A percentile compares a stretch with the other conserved stretches of the same genome.
These are phyloP conservation scores for Penicillium nordicum DNA, from an alignment of 2,329 filamentous ascomycete genomes.

Conservation along the genomic window DNA sequence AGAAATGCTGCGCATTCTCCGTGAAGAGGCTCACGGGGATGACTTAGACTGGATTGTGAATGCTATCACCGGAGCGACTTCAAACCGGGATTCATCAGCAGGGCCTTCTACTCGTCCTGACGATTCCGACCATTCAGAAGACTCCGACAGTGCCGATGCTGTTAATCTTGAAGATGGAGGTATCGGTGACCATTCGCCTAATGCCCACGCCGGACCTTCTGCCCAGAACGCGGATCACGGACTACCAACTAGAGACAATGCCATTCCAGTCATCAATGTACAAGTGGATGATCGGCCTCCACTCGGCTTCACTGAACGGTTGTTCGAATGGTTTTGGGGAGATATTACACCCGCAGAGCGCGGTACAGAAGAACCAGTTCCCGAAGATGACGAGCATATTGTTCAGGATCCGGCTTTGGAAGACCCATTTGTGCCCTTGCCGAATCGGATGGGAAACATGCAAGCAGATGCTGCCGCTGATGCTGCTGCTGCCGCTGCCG, in stretches of 20 bases:
- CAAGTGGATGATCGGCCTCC: constrained; percentile 17
- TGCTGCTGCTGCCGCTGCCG: constrained; percentile 35
- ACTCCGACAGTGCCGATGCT: neutral
- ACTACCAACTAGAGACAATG: neutral
- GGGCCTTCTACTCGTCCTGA: constrained; percentile 1
- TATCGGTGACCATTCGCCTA: neutral
- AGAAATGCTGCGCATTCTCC: constrained; percentile 59
- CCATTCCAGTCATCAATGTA: neutral
- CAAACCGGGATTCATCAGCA: neutral
- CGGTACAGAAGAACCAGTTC: constrained; percentile 39
- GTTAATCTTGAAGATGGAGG: neutral
- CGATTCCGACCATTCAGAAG: neutral
- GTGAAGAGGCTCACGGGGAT: constrained; percentile 57
- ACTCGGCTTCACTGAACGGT: constrained; percentile 22
- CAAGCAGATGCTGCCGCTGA: constrained; percentile 6
- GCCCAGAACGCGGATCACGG: neutral
- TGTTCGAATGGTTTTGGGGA: constrained; percentile 48
- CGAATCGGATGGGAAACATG: constrained; percentile 28
- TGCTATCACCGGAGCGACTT: constrained; percentile 44
- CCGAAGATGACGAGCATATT: constrained; percentile 57
- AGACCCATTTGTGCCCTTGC: constrained; percentile 57
- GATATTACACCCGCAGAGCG: constrained; percentile 31
- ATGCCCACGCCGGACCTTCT: neutral
- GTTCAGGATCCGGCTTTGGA: constrained; percentile 59
- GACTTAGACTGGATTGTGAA: constrained; percentile 59